Percentiles rank a stretch among this genome's conserved stretches.
These are phyloP conservation scores for Kurtzmaniella quercitrusa DNA, from an alignment of 1,139 yeast species.

Conservation along the genomic window DNA sequence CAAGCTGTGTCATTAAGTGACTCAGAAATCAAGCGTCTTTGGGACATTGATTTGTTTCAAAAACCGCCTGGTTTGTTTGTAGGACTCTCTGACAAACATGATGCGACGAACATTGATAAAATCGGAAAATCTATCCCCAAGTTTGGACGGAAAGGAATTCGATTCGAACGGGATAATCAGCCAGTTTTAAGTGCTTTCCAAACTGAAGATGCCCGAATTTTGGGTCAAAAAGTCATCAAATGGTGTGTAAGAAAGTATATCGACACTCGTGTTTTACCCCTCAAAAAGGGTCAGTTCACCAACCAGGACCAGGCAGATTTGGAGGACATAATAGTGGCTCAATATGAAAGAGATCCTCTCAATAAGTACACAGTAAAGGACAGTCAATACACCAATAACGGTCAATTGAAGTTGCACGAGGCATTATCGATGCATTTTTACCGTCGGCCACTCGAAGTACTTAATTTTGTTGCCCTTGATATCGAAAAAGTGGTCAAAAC, in stretches of 20 bases:
- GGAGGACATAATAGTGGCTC: not conserved
- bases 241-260: not conserved
- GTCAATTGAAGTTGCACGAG: conserved; percentile 8
- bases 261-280: not conserved
- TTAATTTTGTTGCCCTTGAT: conserved; percentile 1
- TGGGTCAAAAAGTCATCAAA: not conserved
- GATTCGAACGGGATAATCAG: not conserved
- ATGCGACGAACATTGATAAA: not conserved
- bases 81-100: not conserved
- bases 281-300: not conserved
- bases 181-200: not conserved
- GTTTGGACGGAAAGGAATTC: not conserved
- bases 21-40: not conserved
- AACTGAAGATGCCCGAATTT: not conserved
- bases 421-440: conserved; percentile 11
- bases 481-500: not conserved
- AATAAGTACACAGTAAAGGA: not conserved
- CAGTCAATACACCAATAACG: conserved; percentile 3
- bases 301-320: not conserved
- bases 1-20: not conserved
- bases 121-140: not conserved
- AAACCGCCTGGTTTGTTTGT: not conserved
- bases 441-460: conserved; percentile 4
- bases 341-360: not conserved
- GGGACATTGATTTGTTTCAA: not conserved